Percentiles rank a stretch among this genome's conserved stretches.
phyloP scores from a whole-genome alignment of 495 filamentous ascomycete genomes.

The Aspergillus saccharolyticus region DNA sequence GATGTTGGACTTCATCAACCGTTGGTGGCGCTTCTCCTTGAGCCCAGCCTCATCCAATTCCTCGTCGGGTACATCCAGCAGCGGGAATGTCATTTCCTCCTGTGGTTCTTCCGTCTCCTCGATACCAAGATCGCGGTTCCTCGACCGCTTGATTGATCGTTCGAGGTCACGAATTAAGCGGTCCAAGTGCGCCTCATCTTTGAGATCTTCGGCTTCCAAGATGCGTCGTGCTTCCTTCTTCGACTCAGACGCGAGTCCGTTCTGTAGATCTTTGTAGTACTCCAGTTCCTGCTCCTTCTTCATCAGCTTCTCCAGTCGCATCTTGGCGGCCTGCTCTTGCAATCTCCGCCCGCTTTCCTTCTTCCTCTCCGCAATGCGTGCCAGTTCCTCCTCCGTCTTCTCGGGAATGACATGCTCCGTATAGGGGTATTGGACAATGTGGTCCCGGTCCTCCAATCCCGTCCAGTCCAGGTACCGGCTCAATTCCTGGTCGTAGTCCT shows the following conservation, averaged over 20 bases:
- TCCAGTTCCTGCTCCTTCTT: conserved; percentile 94
- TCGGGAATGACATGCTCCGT: conserved; percentile 83
- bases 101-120: conserved; percentile 69
- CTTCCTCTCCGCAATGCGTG: conserved; percentile 78
- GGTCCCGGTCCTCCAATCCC: conserved; percentile 80
- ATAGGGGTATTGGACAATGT: conserved; percentile 86
- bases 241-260: conserved; percentile 57
- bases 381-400: conserved; percentile 90
- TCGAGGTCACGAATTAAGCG: conserved; percentile 81
- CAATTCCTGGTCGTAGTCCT: conserved; percentile 75
- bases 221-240: conserved; percentile 88
- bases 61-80: conserved; percentile 87
- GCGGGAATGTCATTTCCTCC: conserved; percentile 75
- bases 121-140: conserved; percentile 87
- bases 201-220: conserved; percentile 84
- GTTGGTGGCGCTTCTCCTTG: conserved; percentile 87
- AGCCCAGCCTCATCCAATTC: conserved; percentile 84
- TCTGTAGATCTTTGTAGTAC: conserved; percentile 80
- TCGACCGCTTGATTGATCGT: conserved; percentile 74
- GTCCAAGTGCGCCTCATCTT: conserved; percentile 79
- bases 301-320: conserved; percentile 89
- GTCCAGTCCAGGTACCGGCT: conserved; percentile 75
- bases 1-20: conserved; percentile 86
- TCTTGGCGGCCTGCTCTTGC: conserved; percentile 95
- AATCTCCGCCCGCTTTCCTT: conserved; percentile 87